A percentile compares a stretch with the other conserved stretches of the same genome.
Evolutionary conservation across 768 basidiomycete genomes (phyloP).

Genomic region (Inosperma sp.): DNA sequence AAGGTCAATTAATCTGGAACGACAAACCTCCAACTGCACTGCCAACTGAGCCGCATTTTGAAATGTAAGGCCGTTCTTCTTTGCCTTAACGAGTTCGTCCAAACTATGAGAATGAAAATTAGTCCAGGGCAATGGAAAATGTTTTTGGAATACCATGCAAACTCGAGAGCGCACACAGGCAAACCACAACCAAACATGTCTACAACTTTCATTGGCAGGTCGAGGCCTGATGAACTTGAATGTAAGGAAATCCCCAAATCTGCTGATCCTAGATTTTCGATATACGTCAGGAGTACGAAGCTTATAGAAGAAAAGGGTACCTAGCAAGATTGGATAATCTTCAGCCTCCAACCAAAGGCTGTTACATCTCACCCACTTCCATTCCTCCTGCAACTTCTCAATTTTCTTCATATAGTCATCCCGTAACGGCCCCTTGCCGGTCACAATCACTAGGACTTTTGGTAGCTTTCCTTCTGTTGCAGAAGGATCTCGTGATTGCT

Average conservation of each 20-base stretch:
- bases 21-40: conserved; percentile 60
- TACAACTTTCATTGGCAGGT: conserved; percentile 98
- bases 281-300: background rate
- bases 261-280: conserved; percentile 59
- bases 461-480: conserved; percentile 45
- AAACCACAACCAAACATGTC: conserved; percentile 99
- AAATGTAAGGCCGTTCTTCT: conserved; percentile 82
- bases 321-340: conserved; percentile 86
- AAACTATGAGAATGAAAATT: conserved; percentile 46
- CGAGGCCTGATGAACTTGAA: conserved; percentile 82
- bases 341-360: conserved; percentile 86
- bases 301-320: conserved; percentile 34
- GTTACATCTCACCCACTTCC: conserved; percentile 74
- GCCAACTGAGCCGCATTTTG: conserved; percentile 61
- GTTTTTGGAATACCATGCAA: conserved; percentile 63
- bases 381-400: conserved; percentile 52
- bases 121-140: background rate
- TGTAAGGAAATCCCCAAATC: conserved; percentile 92
- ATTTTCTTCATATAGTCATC: conserved; percentile 71
- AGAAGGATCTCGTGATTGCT: conserved; percentile 3
- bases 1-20: background rate
- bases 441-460: conserved; percentile 77
- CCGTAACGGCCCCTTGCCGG: conserved; percentile 83
- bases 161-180: conserved; percentile 88
- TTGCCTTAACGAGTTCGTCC: conserved; percentile 79